phyloP scores from a whole-genome alignment of 2,329 filamentous ascomycete genomes.

The Lasiodiplodia citricola region DNA sequence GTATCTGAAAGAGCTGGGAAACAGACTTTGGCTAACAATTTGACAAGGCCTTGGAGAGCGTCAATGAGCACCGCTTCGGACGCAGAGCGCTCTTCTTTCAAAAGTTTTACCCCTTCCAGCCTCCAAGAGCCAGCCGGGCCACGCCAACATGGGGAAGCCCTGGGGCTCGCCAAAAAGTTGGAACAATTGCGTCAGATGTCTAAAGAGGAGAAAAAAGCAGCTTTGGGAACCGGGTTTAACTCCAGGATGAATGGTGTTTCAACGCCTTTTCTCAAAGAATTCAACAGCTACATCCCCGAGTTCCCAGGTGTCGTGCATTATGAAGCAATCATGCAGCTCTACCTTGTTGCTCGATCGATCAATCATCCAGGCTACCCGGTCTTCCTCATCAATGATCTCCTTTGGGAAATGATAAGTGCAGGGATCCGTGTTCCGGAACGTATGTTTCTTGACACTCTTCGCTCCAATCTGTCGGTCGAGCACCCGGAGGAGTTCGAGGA shows the following conservation, averaged over 20 bases:
- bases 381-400: not conserved
- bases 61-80: slow-evolving; percentile 9
- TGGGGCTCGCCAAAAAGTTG: not conserved
- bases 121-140: not conserved
- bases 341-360: not conserved
- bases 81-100: not conserved
- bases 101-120: not conserved
- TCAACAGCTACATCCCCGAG: slow-evolving; percentile 18
- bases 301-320: slow-evolving; percentile 8
- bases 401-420: slow-evolving; percentile 18
- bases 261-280: slow-evolving; percentile 19
- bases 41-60: slow-evolving; percentile 4
- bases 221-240: slow-evolving; percentile 21
- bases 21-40: not conserved
- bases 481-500: not conserved
- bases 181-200: slow-evolving; percentile 6
- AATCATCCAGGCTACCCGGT: slow-evolving; percentile 15
- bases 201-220: not conserved
- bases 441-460: slow-evolving; percentile 15
- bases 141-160: not conserved
- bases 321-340: slow-evolving; percentile 17
- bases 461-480: not conserved
- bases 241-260: not conserved
- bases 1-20: slow-evolving; percentile 14
- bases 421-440: slow-evolving; percentile 13